Conservation (phyloP, 148 eudicot species). For the Rhododendron henanense region DNA sequence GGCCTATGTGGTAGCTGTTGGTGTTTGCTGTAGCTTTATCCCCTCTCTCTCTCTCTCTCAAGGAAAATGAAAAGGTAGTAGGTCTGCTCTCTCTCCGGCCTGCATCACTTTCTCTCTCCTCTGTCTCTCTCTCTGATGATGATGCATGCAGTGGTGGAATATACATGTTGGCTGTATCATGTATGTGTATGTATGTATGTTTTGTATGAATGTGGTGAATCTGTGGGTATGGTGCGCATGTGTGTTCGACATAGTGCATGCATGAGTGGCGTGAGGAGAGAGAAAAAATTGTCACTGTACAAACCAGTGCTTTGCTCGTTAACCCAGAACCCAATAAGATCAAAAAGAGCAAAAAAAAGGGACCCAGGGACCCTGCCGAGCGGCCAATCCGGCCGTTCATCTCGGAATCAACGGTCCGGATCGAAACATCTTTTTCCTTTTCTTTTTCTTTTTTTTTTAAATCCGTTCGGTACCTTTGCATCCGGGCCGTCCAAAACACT, state of each 20-base stretch:
- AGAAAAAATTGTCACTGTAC: not conserved
- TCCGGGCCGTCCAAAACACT: no score
- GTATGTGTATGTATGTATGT: not conserved
- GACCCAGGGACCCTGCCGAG: no score
- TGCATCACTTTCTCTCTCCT: slow-evolving; percentile 2
- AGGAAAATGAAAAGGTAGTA: not conserved
- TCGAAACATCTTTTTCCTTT: no score
- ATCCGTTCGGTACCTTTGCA: no score
- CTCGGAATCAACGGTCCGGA: no score
- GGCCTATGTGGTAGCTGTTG: slow-evolving; percentile 1
- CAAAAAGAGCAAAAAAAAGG: no score
- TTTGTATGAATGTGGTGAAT: not conserved
- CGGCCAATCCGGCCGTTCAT: no score
- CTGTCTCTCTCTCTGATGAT: slow-evolving; percentile 1
- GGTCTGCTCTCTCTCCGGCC: not conserved
- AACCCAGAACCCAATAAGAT: no score
- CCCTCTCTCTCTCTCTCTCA: not conserved
- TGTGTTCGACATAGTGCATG: not conserved
- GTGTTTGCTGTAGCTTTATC: not conserved
- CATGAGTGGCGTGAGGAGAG: slow-evolving; percentile 11
- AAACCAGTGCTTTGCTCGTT: not conserved
- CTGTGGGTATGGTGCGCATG: not conserved
- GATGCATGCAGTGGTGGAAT: not conserved
- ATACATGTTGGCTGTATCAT: not conserved
- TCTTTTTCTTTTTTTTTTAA: no score